A percentile compares a stretch with the other conserved stretches of the same genome.
Conservation (phyloP, 2,329 filamentous ascomycete genomes). For the Daldinia eschscholtzii region DNA sequence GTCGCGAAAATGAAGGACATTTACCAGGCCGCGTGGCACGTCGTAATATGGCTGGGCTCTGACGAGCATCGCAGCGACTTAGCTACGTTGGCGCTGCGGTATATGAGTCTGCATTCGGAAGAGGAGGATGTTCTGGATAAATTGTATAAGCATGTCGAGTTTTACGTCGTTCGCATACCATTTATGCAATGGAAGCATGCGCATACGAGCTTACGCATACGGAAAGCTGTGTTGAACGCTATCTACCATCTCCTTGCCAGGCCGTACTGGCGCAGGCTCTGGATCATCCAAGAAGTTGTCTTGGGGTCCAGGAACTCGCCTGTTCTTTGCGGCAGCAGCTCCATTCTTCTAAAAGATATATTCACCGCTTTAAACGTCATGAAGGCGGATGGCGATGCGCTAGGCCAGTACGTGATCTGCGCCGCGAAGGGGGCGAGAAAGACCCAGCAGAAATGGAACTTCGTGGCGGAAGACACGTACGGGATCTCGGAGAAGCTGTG, state of each 20-base stretch:
- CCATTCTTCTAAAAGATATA: conserved; percentile 22
- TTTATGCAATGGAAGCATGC: conserved; percentile 30
- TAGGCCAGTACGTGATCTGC: conserved; percentile 22
- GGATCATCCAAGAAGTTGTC: conserved; percentile 31
- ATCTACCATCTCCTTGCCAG: conserved; percentile 25
- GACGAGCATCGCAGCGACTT: conserved; percentile 21
- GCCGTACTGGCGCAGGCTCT: conserved; percentile 27
- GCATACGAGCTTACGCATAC: conserved; percentile 11
- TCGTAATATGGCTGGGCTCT: conserved; percentile 28
- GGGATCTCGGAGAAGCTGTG: conserved; percentile 26
- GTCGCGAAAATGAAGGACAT: conserved; percentile 29
- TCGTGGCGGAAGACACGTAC: conserved; percentile 15
- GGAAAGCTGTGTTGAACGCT: conserved; percentile 20
- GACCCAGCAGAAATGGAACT: conserved; percentile 10
- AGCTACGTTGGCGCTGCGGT: conserved; percentile 25
- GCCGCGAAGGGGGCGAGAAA: conserved; percentile 1
- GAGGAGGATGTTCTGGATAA: conserved; percentile 17
- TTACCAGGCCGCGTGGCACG: conserved; percentile 22
- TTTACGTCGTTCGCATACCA: conserved; percentile 23
- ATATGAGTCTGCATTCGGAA: conserved; percentile 22
- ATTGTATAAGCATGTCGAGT: conserved; percentile 20
- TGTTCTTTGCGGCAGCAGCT: conserved; percentile 24
- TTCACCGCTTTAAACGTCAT: conserved; percentile 17
- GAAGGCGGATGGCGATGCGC: conserved; percentile 15
- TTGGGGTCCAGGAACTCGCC: conserved; percentile 25